Evolutionary conservation across 2,329 filamentous ascomycete genomes (phyloP), one percentile per base, ranked within the genome.

Genomic region (Coleophoma crateriformis): DNA sequence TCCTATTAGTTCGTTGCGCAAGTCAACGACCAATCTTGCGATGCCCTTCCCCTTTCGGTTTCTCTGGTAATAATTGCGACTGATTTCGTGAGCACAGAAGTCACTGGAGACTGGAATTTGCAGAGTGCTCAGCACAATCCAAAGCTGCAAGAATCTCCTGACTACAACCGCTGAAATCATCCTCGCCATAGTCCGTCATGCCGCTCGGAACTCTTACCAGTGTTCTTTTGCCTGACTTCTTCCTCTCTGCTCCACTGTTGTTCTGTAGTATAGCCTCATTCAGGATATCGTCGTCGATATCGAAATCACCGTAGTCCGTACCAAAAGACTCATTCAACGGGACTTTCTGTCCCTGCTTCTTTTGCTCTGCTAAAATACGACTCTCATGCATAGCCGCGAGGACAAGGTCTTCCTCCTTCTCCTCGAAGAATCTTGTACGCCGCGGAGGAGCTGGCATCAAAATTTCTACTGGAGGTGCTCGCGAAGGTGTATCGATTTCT

Each of bases 401-500:
- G 10, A 61, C 7, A 6, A 57, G 39, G 49, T 62, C 59, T 37
- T 62, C 59, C 20, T 61, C 57, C 39, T 63, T 63, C 35, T 63
- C 61, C 44, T 58, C 49, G 34, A 63, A 63, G 40, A 63, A 62
- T 7, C 45, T 17, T 20, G 44, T 46, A 7, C 51, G 56, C 34
- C 48, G 22, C 3, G 39, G 34, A 34, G 50, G 13, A 39, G 20
- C 22, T 33, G 46, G 15, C 39, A 45, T 4, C 27, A 11, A 4
- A 14, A 17, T n/a, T 38, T 27, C 17, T 10, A 38, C 43, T 3
- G 34, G 40, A n/a, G 47, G 48, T 20, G 42, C 13, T 22, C 51
- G 54, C 45, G 50, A 52, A 8, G 61, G 58, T 6, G 59, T 55
- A 3, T 68, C 67, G 35, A 76, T 63, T 17, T 76, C 73, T 37